A percentile compares a stretch with the other conserved stretches of the same genome.
Evolutionary conservation across 108 stramenopile species (phyloP).

Genomic region (Skeletonema tropicum): DNA sequence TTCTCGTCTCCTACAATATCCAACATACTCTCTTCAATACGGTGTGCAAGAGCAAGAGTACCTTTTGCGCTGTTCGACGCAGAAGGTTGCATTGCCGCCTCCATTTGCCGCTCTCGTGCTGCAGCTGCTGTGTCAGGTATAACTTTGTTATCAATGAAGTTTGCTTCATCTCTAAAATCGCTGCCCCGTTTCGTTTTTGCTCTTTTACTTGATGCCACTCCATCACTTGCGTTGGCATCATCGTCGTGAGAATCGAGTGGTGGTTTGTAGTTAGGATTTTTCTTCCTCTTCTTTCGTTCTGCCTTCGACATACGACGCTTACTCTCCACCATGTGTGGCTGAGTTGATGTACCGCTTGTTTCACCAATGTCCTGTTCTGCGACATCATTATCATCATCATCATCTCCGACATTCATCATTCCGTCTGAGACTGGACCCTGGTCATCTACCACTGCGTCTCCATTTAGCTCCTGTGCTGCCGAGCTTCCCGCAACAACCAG

Average conservation of each 20-base stretch:
- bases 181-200: slow-evolving; percentile 59
- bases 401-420: slow-evolving; percentile 8
- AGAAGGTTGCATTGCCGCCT: slow-evolving; percentile 89
- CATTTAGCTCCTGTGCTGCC: slow-evolving; percentile 58
- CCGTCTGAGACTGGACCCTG: slow-evolving; percentile 4
- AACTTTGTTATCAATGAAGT: slow-evolving; percentile 88
- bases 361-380: neutral
- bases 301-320: slow-evolving; percentile 92
- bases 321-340: slow-evolving; percentile 1
- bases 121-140: slow-evolving; percentile 75
- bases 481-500: slow-evolving; percentile 79
- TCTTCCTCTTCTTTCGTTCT: slow-evolving; percentile 89
- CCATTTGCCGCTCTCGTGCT: slow-evolving; percentile 71
- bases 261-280: slow-evolving; percentile 50
- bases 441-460: slow-evolving; percentile 36
- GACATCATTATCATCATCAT: slow-evolving; percentile 7
- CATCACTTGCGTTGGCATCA: neutral
- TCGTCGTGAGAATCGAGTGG: neutral
- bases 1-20: slow-evolving; percentile 97
- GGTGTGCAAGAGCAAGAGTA: slow-evolving; percentile 55
- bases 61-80: slow-evolving; percentile 62
- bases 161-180: slow-evolving; percentile 81
- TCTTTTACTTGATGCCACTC: slow-evolving; percentile 30
- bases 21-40: slow-evolving; percentile 91
- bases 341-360: neutral